Evolutionary conservation across 306 rosid genomes (phyloP).

Genomic region (Calophaca sinica): DNA sequence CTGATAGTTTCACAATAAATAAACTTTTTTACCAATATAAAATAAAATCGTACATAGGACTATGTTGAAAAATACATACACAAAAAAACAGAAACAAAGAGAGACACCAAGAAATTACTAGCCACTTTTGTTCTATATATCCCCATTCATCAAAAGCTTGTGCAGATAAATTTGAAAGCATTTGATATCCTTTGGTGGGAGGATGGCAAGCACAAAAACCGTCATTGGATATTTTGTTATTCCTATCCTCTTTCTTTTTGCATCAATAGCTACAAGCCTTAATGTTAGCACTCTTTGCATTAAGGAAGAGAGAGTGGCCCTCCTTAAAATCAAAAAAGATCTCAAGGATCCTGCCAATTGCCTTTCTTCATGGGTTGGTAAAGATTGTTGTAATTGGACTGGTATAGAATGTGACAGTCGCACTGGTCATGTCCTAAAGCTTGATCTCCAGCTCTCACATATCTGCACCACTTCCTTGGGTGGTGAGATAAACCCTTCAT

Average conservation of each 20-base stretch:
- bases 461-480: neutral
- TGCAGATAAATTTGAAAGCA: too few relatives aligned
- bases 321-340: slow-evolving; percentile 33
- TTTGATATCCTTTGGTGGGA: too few relatives aligned
- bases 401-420: slow-evolving; percentile 42
- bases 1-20: neutral
- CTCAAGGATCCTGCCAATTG: slow-evolving; percentile 28
- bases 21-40: neutral
- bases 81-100: neutral
- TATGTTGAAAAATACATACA: neutral
- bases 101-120: neutral
- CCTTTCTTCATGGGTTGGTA: slow-evolving; percentile 44
- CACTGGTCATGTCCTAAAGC: slow-evolving; percentile 31
- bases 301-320: slow-evolving; percentile 41
- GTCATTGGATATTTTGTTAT: neutral
- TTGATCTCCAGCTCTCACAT: neutral
- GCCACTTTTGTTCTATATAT: slow-evolving; percentile 1
- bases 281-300: slow-evolving; percentile 36
- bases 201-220: too few relatives aligned
- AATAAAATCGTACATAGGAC: neutral
- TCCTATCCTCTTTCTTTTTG: neutral
- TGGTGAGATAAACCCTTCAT: slow-evolving; percentile 41
- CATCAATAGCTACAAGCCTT: neutral
- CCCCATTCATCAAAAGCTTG: neutral
- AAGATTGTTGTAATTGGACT: slow-evolving; percentile 20